Evolutionary conservation across 2,329 filamentous ascomycete species (phyloP).

Genomic region (Beauveria bassiana): DNA sequence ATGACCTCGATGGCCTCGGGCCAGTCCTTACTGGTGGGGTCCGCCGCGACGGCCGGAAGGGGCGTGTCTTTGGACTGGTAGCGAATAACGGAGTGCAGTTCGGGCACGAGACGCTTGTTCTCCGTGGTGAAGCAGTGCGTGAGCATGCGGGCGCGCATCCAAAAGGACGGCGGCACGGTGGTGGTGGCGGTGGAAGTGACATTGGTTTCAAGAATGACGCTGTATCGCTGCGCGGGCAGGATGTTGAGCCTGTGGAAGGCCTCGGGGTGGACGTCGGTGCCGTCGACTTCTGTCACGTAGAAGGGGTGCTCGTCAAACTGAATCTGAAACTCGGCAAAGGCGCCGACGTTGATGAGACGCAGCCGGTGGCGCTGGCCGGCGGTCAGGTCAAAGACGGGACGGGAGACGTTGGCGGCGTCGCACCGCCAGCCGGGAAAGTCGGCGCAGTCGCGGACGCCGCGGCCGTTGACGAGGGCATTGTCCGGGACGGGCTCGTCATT

Average conservation of each 20-base stretch:
- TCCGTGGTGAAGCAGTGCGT: conserved; percentile 29
- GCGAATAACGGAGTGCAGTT: conserved; percentile 24
- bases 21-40: conserved; percentile 40
- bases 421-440: conserved; percentile 35
- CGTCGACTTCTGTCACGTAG: conserved; percentile 62
- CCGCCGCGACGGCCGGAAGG: background rate
- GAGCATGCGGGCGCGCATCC: conserved; percentile 49
- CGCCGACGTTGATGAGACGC: conserved; percentile 62
- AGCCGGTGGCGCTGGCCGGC: conserved; percentile 54
- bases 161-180: conserved; percentile 36
- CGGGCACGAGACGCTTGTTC: conserved; percentile 24
- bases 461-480: conserved; percentile 55
- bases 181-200: conserved; percentile 39
- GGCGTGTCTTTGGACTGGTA: conserved; percentile 15
- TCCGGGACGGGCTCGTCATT: conserved; percentile 60
- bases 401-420: conserved; percentile 27
- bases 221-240: conserved; percentile 64
- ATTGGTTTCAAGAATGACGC: conserved; percentile 55
- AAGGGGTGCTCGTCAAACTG: conserved; percentile 61
- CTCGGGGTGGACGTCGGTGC: conserved; percentile 54
- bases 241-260: conserved; percentile 55
- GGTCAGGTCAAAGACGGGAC: conserved; percentile 37
- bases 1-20: conserved; percentile 36
- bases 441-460: conserved; percentile 25
- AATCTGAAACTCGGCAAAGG: conserved; percentile 65